Base-by-base conservation (phyloP, 257 asterid species). In the Plantago ovata region DNA sequence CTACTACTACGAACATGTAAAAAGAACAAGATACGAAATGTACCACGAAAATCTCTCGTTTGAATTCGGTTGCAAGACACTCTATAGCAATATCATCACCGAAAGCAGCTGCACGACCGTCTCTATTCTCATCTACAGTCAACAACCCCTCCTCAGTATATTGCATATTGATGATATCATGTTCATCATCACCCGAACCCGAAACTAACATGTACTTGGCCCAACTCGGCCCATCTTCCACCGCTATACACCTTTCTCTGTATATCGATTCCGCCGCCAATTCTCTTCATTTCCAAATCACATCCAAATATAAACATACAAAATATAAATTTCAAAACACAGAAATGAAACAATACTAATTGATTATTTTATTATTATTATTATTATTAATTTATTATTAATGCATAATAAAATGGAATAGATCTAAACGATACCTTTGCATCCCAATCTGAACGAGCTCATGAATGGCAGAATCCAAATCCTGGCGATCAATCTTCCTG, bases 41-140 rank as follows among this genome's bases (percentile, higher is more conserved):
- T 74, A 91, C 98, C 95, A 92, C 98, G 73, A 79, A 92, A 43
- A 92, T 79, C 78, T 92, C 96, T 69, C 98, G 72, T 71, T 84
- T 88, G 69, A 85, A 92, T 76, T 92, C 96, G 0, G 95, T 83
- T 1, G 98, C 96, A 23, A 92, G 93, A 63, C 95, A 92, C 77
- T 92, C 96, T 12, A 92, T 92, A 1, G 98, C 98, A 65, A 92
- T 85, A 71, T 92, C 98, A 48, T 92, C 98, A 16, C 98, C 98
- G 28, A 92, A 92, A 38, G 96, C 98, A 67, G 96, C 96, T 0
- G 95, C 94, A 48, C 58, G 95, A 13, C 98, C 95, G 58, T 82
- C 84, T 59, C 86, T 73, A 65, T 88, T 84, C 81, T 92, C 96
- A 56, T 87, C 96, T 10, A 92, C 77, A 48, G 86, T 85, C 51